Evolutionary conservation across 495 filamentous ascomycete genomes (phyloP), one percentile per base, ranked within the genome.

Genomic region (Neurospora sp.): DNA sequence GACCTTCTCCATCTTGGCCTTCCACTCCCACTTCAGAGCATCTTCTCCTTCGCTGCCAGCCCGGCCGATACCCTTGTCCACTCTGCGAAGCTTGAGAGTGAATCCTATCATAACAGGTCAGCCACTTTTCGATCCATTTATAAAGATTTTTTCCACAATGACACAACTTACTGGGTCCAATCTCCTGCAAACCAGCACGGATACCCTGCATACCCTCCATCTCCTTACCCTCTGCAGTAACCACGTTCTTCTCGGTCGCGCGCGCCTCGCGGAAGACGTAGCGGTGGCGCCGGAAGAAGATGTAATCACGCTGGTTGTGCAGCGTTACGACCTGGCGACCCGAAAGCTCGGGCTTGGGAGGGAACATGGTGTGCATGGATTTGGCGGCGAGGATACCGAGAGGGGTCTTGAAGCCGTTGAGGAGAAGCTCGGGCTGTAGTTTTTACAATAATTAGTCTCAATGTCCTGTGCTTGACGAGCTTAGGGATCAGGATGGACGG

Each of bases 371-470:
- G 74, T 91, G 88, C 86, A 98, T 95, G 1, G 97, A 85, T 75
- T 92, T 90, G 12, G 94, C 96, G 0, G 93, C 93, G n/a, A 97
- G 85, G 5, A 97, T 84, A 80, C 96, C 96, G 11, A 99, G 85
- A 0, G 96, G 93, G 0, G 96, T 99, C 76, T 93, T 89, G 85
- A 99, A 99, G 79, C 94, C 94, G 82, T 98, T 98, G 42, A 99
- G 87, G 69, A 98, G 92, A 48, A 99, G 87, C 82, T 99, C 96
- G 5, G 95, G 96, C 79, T 81, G 37, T 14, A 12, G 31, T 10
- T 27, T 12, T 14, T 27, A 12, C 46, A 8, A 10, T 0, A 35
- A 70, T 81, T 72, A 81, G 77, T 62, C 35, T 9, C n/a, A 2
- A 1, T 38, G 8, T 5, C 3, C 41, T 4, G 4, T 40, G 23